Conservation (phyloP, 768 basidiomycete species). For the Termitomyces titanicus region DNA sequence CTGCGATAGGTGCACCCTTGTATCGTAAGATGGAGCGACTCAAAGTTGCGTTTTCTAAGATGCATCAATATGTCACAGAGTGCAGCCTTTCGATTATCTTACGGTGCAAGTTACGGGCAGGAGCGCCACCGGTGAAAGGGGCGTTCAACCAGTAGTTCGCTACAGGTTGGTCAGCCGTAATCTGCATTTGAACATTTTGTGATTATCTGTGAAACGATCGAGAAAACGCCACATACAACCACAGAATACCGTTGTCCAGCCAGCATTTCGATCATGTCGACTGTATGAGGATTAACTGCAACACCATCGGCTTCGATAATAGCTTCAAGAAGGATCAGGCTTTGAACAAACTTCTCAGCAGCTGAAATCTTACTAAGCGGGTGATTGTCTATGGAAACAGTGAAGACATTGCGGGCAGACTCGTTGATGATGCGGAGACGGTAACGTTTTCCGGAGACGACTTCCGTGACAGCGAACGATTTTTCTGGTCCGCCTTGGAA, state of each 20-base stretch:
- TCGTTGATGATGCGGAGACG: slow-evolving; percentile 45
- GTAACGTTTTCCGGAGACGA: slow-evolving; percentile 35
- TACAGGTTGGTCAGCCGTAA: slow-evolving; percentile 38
- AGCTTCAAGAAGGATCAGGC: slow-evolving; percentile 6
- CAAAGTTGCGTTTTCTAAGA: slow-evolving; percentile 22
- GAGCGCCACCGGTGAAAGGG: slow-evolving; percentile 28
- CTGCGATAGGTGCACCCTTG: slow-evolving; percentile 25
- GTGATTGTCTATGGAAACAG: slow-evolving; percentile 29
- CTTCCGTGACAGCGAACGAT: slow-evolving; percentile 34
- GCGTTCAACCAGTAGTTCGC: slow-evolving; percentile 46
- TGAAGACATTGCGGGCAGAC: slow-evolving; percentile 37
- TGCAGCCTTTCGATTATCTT: slow-evolving; percentile 2
- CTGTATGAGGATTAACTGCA: slow-evolving; percentile 24
- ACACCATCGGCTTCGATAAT: slow-evolving; percentile 40
- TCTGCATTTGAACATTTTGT: slow-evolving; percentile 5
- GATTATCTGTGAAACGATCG: neutral
- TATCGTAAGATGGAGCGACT: slow-evolving; percentile 33
- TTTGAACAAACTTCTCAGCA: too few relatives aligned
- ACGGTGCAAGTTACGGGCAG: slow-evolving; percentile 29
- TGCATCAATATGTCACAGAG: too few relatives aligned
- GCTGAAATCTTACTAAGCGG: slow-evolving; percentile 17
- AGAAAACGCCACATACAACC: slow-evolving; percentile 18
- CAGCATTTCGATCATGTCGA: slow-evolving; percentile 37
- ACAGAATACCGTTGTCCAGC: slow-evolving; percentile 50
- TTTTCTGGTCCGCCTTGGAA: slow-evolving; percentile 31